Conservation (phyloP, 2,329 filamentous ascomycete genomes). For the Cladophialophora psammophila region DNA sequence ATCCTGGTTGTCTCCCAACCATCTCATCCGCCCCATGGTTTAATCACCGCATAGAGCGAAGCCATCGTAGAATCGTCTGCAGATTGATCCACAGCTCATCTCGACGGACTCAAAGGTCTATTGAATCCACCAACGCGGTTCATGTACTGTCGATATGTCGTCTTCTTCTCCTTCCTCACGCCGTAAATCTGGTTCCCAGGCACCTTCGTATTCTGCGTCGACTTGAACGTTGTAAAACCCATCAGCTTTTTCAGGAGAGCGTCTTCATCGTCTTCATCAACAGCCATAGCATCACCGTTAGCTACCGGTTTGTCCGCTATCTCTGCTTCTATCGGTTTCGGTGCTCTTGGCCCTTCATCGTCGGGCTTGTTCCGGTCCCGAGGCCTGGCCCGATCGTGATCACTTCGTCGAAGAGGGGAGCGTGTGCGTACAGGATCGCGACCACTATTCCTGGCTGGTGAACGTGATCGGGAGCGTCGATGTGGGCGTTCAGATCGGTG, state of each 20-base stretch:
- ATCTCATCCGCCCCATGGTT: not conserved
- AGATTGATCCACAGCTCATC: conserved; percentile 40
- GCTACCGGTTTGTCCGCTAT: conserved; percentile 35
- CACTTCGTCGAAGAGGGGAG: conserved; percentile 45
- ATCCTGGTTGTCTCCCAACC: not conserved
- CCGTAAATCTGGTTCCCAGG: conserved; percentile 83
- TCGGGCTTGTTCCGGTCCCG: conserved; percentile 45
- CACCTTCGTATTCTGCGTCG: conserved; percentile 88
- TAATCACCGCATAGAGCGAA: not conserved
- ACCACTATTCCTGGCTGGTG: conserved; percentile 47
- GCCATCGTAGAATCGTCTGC: not conserved
- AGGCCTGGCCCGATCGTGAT: conserved; percentile 29
- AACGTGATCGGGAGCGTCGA: conserved; percentile 42
- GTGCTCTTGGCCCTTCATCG: conserved; percentile 43
- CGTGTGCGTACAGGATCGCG: conserved; percentile 47
- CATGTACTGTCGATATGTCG: conserved; percentile 97
- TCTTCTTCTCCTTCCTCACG: conserved; percentile 91
- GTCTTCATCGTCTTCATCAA: conserved; percentile 65
- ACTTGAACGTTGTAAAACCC: conserved; percentile 86
- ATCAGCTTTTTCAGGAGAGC: conserved; percentile 82
- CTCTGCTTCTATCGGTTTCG: conserved; percentile 40
- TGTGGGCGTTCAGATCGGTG: conserved; percentile 42
- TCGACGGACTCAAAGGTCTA: conserved; percentile 56
- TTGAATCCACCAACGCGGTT: conserved; percentile 60
- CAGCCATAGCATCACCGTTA: conserved; percentile 44